These are phyloP conservation scores for Apiotrichum akiyoshidainum DNA, from an alignment of 1,284 basidiomycete species.

Conservation along the genomic window DNA sequence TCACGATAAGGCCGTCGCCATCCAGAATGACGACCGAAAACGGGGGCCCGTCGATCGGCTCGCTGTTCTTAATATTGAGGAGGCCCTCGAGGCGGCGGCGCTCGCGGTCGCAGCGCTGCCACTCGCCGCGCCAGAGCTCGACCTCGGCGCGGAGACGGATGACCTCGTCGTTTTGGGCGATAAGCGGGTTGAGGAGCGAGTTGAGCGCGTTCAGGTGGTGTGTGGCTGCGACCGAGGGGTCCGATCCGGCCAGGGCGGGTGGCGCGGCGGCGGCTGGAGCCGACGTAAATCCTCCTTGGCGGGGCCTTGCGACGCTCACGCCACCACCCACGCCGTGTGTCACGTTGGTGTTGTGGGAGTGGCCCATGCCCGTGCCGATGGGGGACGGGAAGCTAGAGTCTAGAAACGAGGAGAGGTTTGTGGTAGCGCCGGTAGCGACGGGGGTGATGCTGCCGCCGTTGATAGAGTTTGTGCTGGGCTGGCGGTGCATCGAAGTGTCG, in stretches of 20 bases:
- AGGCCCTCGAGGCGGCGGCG: conserved; percentile 30
- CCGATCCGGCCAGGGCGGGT: conserved; percentile 7
- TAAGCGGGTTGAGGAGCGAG: conserved; percentile 26
- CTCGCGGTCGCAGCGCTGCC: conserved; percentile 33
- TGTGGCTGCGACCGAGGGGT: conserved; percentile 21
- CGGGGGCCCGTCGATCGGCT: conserved; percentile 19
- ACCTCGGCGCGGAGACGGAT: conserved; percentile 44
- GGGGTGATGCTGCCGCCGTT: conserved; percentile 8
- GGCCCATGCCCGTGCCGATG: conserved; percentile 8
- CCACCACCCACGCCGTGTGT: conserved; percentile 8
- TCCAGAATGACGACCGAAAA: conserved; percentile 44
- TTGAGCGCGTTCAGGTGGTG: conserved; percentile 31
- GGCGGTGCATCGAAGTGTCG: conserved; percentile 20
- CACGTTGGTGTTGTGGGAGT: neutral
- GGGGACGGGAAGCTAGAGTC: conserved; percentile 18
- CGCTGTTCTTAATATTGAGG: conserved; percentile 25
- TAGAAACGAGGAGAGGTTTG: conserved; percentile 9
- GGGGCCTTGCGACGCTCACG: conserved; percentile 1
- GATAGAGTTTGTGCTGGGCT: conserved; percentile 9
- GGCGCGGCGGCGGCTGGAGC: neutral
- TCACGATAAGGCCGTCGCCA: conserved; percentile 43
- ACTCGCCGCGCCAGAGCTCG: conserved; percentile 38
- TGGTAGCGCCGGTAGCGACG: neutral
- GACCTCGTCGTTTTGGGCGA: conserved; percentile 31
- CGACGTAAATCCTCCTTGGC: neutral